Evolutionary conservation across 2,329 filamentous ascomycete species (phyloP).

Genomic region (Pseudogymnoascus sp.): DNA sequence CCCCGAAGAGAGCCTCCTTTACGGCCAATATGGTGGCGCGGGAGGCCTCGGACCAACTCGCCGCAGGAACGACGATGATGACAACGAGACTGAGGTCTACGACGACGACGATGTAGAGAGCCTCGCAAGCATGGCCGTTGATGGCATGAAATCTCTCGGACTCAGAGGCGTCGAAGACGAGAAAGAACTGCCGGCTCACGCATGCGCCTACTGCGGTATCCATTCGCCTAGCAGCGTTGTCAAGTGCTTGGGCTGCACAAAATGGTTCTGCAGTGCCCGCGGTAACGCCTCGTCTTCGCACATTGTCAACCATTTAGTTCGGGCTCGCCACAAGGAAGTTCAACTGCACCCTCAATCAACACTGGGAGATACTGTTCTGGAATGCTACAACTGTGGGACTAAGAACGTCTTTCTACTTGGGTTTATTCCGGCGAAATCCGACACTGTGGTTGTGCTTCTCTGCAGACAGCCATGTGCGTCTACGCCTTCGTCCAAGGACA

Average conservation of each 20-base stretch:
- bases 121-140: conserved; percentile 72
- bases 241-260: conserved; percentile 90
- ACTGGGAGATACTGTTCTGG: conserved; percentile 88
- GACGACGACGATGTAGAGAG: conserved; percentile 72
- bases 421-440: conserved; percentile 97
- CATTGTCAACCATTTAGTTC: conserved; percentile 95
- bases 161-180: conserved; percentile 65
- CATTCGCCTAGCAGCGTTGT: conserved; percentile 93
- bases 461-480: conserved; percentile 95
- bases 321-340: conserved; percentile 96
- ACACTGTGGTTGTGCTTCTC: conserved; percentile 92
- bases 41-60: conserved; percentile 40
- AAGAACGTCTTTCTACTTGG: conserved; percentile 97
- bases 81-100: conserved; percentile 76
- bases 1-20: conserved; percentile 73
- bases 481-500: conserved; percentile 92
- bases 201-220: conserved; percentile 98
- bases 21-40: conserved; percentile 57
- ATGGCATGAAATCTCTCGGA: conserved; percentile 60
- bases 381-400: conserved; percentile 99
- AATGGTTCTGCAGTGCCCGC: conserved; percentile 98
- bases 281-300: conserved; percentile 95
- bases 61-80: conserved; percentile 68
- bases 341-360: conserved; percentile 90
- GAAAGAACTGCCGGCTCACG: conserved; percentile 85